phyloP scores from a whole-genome alignment of 2,329 filamentous ascomycete species.

The Bipolaris oryzae region DNA sequence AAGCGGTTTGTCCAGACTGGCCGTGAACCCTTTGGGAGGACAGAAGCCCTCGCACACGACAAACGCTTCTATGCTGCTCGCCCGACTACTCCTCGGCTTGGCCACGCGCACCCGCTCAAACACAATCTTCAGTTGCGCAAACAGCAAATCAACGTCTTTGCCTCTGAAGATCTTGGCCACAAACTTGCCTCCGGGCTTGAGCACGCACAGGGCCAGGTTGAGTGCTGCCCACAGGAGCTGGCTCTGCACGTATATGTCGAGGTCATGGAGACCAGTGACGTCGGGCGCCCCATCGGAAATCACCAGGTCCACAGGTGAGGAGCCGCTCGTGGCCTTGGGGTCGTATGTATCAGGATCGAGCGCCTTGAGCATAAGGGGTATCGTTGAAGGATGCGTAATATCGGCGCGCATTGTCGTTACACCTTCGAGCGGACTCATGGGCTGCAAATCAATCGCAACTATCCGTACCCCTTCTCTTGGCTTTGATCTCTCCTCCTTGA shows the following conservation, averaged over 20 bases:
- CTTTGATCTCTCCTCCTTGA: conserved; percentile 34
- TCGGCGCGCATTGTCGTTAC: conserved; percentile 93
- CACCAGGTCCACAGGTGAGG: conserved; percentile 87
- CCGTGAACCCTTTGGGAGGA: conserved; percentile 76
- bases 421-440: conserved; percentile 90
- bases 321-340: conserved; percentile 54
- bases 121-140: conserved; percentile 89
- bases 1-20: conserved; percentile 76
- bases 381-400: conserved; percentile 95
- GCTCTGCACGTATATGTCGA: conserved; percentile 97
- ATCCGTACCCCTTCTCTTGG: conserved; percentile 82
- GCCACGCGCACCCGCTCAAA: conserved; percentile 88
- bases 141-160: conserved; percentile 93
- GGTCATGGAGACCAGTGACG: conserved; percentile 93
- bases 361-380: conserved; percentile 83
- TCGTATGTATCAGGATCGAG: conserved; percentile 70
- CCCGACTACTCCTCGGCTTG: conserved; percentile 92
- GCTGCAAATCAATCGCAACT: conserved; percentile 93
- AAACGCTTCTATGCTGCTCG: conserved; percentile 95
- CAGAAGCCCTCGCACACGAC: conserved; percentile 91
- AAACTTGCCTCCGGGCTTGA: conserved; percentile 92
- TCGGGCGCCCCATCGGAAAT: conserved; percentile 95
- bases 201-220: conserved; percentile 89
- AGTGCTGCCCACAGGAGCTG: conserved; percentile 93
- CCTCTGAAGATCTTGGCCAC: conserved; percentile 98